Evolutionary conservation across 2,329 filamentous ascomycete species (phyloP).

Genomic region (Alternaria sp.): DNA sequence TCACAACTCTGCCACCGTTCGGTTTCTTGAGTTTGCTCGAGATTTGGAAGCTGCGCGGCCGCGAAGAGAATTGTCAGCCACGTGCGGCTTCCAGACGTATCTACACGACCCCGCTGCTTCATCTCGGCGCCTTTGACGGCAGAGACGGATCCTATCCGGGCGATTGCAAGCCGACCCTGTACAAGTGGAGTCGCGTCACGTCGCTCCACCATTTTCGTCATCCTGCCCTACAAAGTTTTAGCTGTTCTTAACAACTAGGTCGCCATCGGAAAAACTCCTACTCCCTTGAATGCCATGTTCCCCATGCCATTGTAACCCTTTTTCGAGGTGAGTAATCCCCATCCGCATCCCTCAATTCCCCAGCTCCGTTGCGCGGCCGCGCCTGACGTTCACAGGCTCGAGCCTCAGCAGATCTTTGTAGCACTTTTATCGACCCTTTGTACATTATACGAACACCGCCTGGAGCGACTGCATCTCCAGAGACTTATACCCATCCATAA

Average conservation of each 20-base stretch:
- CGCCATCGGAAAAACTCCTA: constrained; percentile 19
- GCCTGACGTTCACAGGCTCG: constrained; percentile 20
- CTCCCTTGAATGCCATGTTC: constrained; percentile 21
- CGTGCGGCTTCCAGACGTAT: neutral
- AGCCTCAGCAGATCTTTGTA: constrained; percentile 27
- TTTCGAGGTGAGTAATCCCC: constrained; percentile 21
- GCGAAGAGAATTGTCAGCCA: constrained; percentile 1
- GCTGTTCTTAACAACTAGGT: neutral
- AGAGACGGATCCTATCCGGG: neutral
- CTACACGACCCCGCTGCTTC: neutral
- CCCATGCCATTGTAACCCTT: constrained; percentile 22
- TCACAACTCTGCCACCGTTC: neutral
- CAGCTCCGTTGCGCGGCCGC: constrained; percentile 32
- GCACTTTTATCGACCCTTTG: constrained; percentile 14
- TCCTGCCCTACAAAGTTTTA: neutral
- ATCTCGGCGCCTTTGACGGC: constrained; percentile 1
- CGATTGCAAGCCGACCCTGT: neutral
- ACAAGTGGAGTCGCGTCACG: neutral
- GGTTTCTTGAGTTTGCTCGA: neutral
- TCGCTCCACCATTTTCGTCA: constrained; percentile 16
- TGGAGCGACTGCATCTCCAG: constrained; percentile 10
- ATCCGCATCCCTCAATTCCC: neutral
- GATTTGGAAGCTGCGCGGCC: neutral
- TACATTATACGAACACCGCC: constrained; percentile 14
- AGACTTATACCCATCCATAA: constrained; percentile 8